Percentiles rank a stretch among this genome's conserved stretches.
These are phyloP conservation scores for Paramecium sonneborni DNA, from an alignment of 73 alveolate genomes.

Conservation along the genomic window DNA sequence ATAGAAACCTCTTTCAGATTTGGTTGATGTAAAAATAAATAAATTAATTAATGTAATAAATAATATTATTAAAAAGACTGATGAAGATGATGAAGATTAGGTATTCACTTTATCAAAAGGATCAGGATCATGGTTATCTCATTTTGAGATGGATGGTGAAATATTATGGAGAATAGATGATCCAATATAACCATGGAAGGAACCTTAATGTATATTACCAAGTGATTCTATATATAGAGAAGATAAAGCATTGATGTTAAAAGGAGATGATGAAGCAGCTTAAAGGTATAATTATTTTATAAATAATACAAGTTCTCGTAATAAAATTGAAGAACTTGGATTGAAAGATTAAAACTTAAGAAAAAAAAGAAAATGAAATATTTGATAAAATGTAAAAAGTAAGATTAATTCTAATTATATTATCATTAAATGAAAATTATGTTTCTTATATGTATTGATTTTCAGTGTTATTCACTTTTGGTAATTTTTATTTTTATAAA, in stretches of 20 bases:
- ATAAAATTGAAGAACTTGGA: conserved; percentile 3
- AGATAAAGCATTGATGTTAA: background rate
- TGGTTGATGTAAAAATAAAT: conserved; percentile 38
- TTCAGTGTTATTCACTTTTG: background rate
- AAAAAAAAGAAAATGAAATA: background rate
- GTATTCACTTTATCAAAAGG: conserved; percentile 19
- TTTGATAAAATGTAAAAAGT: background rate
- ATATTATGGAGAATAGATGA: conserved; percentile 50
- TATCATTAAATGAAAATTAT: background rate
- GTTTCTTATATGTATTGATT: background rate
- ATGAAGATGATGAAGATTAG: conserved; percentile 46
- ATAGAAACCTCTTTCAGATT: background rate
- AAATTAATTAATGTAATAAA: conserved; percentile 56
- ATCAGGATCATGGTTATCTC: conserved; percentile 57
- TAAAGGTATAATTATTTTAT: background rate
- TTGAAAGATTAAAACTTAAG: background rate
- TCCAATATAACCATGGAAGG: conserved; percentile 10
- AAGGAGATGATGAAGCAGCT: background rate
- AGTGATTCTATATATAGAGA: conserved; percentile 45
- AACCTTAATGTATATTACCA: background rate
- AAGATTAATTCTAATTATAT: background rate
- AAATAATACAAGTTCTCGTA: background rate
- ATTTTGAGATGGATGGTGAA: conserved; percentile 36
- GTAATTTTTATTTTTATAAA: background rate
- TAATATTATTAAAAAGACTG: conserved; percentile 45